These are phyloP conservation scores for Penicillium aurantiogriseum DNA, from an alignment of 2,329 filamentous ascomycete species.

Conservation along the genomic window DNA sequence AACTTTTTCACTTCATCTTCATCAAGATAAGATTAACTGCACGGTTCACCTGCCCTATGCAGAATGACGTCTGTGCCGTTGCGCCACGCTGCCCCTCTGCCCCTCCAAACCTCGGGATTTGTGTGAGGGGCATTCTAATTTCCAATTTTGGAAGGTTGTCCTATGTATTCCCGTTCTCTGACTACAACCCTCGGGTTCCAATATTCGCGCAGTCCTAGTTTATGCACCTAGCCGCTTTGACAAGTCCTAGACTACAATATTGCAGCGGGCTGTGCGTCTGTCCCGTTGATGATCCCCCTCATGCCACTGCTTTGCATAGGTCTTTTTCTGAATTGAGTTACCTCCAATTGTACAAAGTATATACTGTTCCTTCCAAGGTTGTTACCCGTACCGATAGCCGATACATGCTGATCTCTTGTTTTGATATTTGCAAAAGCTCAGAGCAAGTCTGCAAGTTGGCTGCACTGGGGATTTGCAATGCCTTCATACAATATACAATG, in stretches of 20 bases:
- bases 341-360: not conserved
- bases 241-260: not conserved
- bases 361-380: not conserved
- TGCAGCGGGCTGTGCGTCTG: not conserved
- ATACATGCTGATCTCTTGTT: slow-evolving; percentile 6
- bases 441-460: not conserved
- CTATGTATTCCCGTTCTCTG: not conserved
- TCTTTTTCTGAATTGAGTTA: not conserved
- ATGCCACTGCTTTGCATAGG: not conserved
- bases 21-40: slow-evolving; percentile 12
- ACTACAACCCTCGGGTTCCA: not conserved
- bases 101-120: not conserved
- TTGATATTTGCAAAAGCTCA: slow-evolving; percentile 1
- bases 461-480: not conserved
- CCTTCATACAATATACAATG: not conserved
- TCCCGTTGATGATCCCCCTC: slow-evolving; percentile 3
- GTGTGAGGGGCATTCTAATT: not conserved
- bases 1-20: not conserved
- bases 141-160: not conserved
- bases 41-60: slow-evolving; percentile 11
- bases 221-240: slow-evolving; percentile 11
- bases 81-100: slow-evolving; percentile 2
- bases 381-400: not conserved
- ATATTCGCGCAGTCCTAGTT: not conserved
- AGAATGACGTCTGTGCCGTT: slow-evolving; percentile 19